Evolutionary conservation across 306 rosid species (phyloP).

Genomic region (Astragalus glycyphyllos): DNA sequence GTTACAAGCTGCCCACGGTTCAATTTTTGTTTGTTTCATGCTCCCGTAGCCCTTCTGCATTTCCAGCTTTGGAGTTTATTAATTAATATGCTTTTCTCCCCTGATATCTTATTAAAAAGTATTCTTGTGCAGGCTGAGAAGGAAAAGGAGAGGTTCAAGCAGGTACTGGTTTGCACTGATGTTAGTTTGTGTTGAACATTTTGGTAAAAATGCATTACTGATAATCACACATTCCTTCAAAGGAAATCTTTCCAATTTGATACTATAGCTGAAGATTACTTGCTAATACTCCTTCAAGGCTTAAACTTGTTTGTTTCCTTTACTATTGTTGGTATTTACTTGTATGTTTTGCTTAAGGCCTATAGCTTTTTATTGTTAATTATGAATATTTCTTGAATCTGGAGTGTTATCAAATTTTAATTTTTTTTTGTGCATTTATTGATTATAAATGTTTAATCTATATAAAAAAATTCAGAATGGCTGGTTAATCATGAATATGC

Average conservation of each 20-base stretch:
- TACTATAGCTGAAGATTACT: conserved; percentile 16
- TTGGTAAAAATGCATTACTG: conserved; percentile 1
- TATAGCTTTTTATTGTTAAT: too few species aligned
- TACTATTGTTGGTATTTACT: too few species aligned
- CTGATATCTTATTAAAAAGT: conserved; percentile 31
- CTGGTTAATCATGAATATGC: conserved; percentile 3
- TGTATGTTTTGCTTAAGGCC: too few species aligned
- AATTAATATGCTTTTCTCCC: background rate
- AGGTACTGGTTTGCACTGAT: conserved; percentile 60
- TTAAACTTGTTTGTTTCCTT: too few species aligned
- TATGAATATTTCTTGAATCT: too few species aligned
- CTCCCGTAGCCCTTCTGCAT: conserved; percentile 19
- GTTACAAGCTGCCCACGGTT: background rate
- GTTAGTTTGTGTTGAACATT: conserved; percentile 20
- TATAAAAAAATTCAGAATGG: too few species aligned
- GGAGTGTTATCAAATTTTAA: too few species aligned
- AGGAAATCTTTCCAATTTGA: conserved; percentile 31
- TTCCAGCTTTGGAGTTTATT: conserved; percentile 18
- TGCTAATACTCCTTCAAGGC: background rate
- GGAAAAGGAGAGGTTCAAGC: conserved; percentile 71
- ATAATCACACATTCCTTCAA: conserved; percentile 11
- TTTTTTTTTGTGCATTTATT: too few species aligned
- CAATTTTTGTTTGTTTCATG: conserved; percentile 22
- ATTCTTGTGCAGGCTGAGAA: conserved; percentile 69
- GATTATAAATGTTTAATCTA: too few species aligned